Conservation (phyloP, 2,329 filamentous ascomycete species). For the Arthroderma sp. region DNA sequence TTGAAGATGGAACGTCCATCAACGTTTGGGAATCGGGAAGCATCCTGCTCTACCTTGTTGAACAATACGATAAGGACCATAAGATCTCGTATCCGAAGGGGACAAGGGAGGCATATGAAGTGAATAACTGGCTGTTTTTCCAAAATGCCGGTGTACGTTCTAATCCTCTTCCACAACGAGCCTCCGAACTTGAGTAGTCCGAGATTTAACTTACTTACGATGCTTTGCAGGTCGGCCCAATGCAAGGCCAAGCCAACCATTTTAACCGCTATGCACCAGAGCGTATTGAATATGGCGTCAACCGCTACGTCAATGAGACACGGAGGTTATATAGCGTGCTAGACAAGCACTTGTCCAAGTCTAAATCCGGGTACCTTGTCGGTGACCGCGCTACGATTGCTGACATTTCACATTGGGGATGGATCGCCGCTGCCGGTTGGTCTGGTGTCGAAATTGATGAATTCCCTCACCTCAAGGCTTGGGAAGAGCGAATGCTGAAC, state of each 20-base stretch:
- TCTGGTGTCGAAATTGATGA: slow-evolving; percentile 56
- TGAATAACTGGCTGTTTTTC: slow-evolving; percentile 66
- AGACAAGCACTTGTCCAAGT: slow-evolving; percentile 51
- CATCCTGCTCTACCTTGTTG: slow-evolving; percentile 73
- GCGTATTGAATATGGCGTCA: slow-evolving; percentile 68
- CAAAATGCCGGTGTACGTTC: slow-evolving; percentile 57
- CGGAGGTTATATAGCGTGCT: slow-evolving; percentile 68
- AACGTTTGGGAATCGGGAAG: slow-evolving; percentile 70
- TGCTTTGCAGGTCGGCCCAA: slow-evolving; percentile 1
- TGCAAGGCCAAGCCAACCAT: slow-evolving; percentile 50
- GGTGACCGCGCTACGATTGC: slow-evolving; percentile 41
- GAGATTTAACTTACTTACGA: not conserved
- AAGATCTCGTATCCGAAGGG: slow-evolving; percentile 68
- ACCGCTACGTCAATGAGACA: slow-evolving; percentile 72
- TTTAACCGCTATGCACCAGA: slow-evolving; percentile 73
- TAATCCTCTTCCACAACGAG: not conserved
- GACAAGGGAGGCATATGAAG: slow-evolving; percentile 62
- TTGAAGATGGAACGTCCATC: slow-evolving; percentile 59
- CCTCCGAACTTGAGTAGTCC: too few relatives aligned
- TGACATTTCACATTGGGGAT: slow-evolving; percentile 70
- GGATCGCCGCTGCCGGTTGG: slow-evolving; percentile 51
- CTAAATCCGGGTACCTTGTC: slow-evolving; percentile 39
- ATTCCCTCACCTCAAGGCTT: slow-evolving; percentile 63
- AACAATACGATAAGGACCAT: slow-evolving; percentile 67
- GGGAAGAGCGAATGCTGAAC: slow-evolving; percentile 58